Base-by-base conservation (phyloP, 2,329 filamentous ascomycete species). In the Clonostachys rosea region DNA sequence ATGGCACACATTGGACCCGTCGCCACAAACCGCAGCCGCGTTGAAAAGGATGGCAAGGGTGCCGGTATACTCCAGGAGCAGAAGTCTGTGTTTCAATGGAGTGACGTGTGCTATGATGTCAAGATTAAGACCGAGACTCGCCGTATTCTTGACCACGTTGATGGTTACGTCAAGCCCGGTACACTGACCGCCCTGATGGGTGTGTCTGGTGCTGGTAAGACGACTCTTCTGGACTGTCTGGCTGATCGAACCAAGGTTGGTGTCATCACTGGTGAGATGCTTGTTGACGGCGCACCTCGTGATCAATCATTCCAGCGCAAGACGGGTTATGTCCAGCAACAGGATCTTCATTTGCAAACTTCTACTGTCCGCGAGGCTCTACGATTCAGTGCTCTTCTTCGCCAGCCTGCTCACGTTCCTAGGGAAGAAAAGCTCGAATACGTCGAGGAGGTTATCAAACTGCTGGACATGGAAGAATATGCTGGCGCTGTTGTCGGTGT, bases 401-500 rank as follows among this genome's bases (percentile, higher is more conserved):
- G 91, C 51, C 91, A 96, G 59, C 90, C 91, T 1, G 82, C 81
- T 43, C 74, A 86, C 45, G 78, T 89, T n/a, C 74, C 87, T 4
- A 77, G 75, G 11, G 69, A 79, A 20, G 91, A 96, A 61, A 96
- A 96, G 72, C 67, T 92, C 6, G 86, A 82, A 5, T 96, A 96
- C 53, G 91, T 95, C 17, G 85, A 94, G 43, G 87, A 95, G 61
- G 88, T 96, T 10, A 95, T 97, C 62, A 89, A 87, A 67, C 79
- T 96, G 18, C 74, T 96, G 20, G 90, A 94, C 42, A 95, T 96
- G 89, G 78, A 90, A 54, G 81, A 89, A 45, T 95, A 94, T 57
- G 90, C 91, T 13, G 91, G 95, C 62, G 91, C 91, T 14, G 77
- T 96, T 41, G 89, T 96, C 47, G 92, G 91, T 75, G 86, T 95